Conservation (phyloP, 2,329 filamentous ascomycete species). For the Blastomyces emzantsi region DNA sequence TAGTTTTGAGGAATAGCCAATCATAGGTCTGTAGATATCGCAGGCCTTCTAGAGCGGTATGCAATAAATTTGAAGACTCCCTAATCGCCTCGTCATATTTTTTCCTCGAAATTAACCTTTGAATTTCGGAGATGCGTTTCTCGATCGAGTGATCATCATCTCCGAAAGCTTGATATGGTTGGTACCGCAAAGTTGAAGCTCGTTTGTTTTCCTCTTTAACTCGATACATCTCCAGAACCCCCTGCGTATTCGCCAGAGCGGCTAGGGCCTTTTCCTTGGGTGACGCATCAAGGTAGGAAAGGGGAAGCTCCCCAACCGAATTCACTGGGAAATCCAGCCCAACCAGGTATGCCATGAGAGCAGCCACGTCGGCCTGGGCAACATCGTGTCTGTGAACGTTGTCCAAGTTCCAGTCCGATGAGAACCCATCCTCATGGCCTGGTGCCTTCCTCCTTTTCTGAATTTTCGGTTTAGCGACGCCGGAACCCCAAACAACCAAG, state of each 20-base stretch:
- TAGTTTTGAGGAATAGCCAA: constrained; percentile 85
- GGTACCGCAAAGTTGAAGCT: constrained; percentile 64
- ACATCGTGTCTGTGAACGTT: constrained; percentile 82
- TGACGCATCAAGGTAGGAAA: constrained; percentile 67
- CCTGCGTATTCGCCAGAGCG: constrained; percentile 71
- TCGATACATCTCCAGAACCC: constrained; percentile 89
- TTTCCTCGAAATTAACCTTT: constrained; percentile 55
- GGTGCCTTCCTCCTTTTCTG: constrained; percentile 50
- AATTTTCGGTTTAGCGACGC: constrained; percentile 65
- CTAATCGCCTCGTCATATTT: constrained; percentile 69
- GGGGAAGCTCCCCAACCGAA: constrained; percentile 84
- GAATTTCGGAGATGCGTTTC: constrained; percentile 58
- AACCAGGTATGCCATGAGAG: constrained; percentile 86
- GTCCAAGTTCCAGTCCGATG: constrained; percentile 77
- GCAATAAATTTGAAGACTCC: constrained; percentile 66
- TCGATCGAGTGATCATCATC: constrained; percentile 52
- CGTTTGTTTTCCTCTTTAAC: constrained; percentile 87
- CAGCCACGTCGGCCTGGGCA: constrained; percentile 84
- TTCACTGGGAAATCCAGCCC: constrained; percentile 90
- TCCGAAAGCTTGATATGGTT: constrained; percentile 62
- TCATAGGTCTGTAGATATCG: constrained; percentile 97
- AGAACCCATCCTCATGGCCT: constrained; percentile 82
- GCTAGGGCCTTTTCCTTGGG: constrained; percentile 73
- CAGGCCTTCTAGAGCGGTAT: constrained; percentile 68
- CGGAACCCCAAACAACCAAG: constrained; percentile 86